Evolutionary conservation across 768 basidiomycete genomes (phyloP), one percentile per base, ranked within the genome.

Genomic region (Collybia sordida): DNA sequence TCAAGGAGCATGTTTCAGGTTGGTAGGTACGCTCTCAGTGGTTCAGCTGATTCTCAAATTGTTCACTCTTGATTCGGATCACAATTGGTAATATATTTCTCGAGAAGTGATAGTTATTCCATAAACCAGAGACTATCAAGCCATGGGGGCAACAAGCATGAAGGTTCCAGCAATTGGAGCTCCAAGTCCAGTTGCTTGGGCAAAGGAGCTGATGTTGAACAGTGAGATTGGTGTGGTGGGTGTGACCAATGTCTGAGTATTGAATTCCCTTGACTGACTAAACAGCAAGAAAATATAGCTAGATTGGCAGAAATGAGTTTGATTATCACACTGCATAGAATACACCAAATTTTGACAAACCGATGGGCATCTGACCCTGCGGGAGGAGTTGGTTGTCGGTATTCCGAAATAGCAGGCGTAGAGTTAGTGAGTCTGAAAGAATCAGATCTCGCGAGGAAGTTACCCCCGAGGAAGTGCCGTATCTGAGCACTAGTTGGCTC

Each of bases 271-370:
- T 3, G 76, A 65, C 50, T 81, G 78, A 7, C 67, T 64, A 56
- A 73, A 81, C 15, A 79, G 59, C 40, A 81, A 58, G 61, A 78
- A 79, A 11, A 72, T 65, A 54, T 79, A 80, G 23, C 77, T 79
- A 53, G 1, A 45, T 8, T 31, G 22, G 35, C 45, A 17, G 34
- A 36, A 12, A 25, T 35, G 34, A 12, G 36, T 43, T 35, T 51
- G 50, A 34, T 31, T 42, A 23, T 50, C 47, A 17, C 43, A 50
- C 18, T 34, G 15, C 37, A 25, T 4, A 2, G 35, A 11, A n/a
- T 37, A 35, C 18, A 39, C n/a, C 21, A 21, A 37, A 14, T 14
- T 34, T 41, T n/a, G 12, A 52, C 65, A 25, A 27, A 77, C 74
- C 75, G 63, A 53, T 78, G 77, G 1, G 73, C 62, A 49, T 68